A percentile compares a stretch with the other conserved stretches of the same genome.
Evolutionary conservation across 2,329 filamentous ascomycete genomes (phyloP).

Genomic region (Aspergillus hiratsukae): DNA sequence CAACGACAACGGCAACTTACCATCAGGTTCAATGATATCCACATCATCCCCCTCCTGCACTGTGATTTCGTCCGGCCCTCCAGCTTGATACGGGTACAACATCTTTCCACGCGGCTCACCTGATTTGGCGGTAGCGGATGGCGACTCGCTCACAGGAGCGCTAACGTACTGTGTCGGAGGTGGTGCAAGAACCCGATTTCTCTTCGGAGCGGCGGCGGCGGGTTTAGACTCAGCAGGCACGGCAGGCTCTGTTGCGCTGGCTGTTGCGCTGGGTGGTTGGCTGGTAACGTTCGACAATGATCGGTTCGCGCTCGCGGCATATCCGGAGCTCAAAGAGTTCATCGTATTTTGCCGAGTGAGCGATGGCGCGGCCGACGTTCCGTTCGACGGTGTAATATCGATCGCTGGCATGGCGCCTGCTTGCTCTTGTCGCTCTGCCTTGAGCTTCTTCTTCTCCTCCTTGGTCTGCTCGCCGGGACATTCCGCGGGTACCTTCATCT

Average conservation of each 20-base stretch:
- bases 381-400: conserved; percentile 32
- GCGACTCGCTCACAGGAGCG: conserved; percentile 52
- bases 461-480: conserved; percentile 92
- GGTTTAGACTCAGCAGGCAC: conserved; percentile 32
- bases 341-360: conserved; percentile 81
- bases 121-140: conserved; percentile 20
- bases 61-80: conserved; percentile 73
- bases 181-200: conserved; percentile 76
- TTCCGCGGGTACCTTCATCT: conserved; percentile 96
- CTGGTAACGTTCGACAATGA: conserved; percentile 62
- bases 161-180: conserved; percentile 78
- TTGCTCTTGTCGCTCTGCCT: conserved; percentile 75
- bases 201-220: conserved; percentile 35
- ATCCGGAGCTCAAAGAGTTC: conserved; percentile 84
- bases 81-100: conserved; percentile 81
- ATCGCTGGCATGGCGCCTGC: conserved; percentile 55
- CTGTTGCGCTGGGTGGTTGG: conserved; percentile 48
- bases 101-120: conserved; percentile 72
- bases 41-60: conserved; percentile 77
- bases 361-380: conserved; percentile 57
- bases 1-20: conserved; percentile 50
- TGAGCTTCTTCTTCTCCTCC: conserved; percentile 92
- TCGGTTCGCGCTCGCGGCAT: conserved; percentile 71
- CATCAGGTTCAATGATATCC: conserved; percentile 76
- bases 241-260: conserved; percentile 43